A percentile compares a stretch with the other conserved stretches of the same genome.
These are phyloP conservation scores for Phytopythium oedochilum DNA, from an alignment of 352 stramenopile genomes.

Conservation along the genomic window DNA sequence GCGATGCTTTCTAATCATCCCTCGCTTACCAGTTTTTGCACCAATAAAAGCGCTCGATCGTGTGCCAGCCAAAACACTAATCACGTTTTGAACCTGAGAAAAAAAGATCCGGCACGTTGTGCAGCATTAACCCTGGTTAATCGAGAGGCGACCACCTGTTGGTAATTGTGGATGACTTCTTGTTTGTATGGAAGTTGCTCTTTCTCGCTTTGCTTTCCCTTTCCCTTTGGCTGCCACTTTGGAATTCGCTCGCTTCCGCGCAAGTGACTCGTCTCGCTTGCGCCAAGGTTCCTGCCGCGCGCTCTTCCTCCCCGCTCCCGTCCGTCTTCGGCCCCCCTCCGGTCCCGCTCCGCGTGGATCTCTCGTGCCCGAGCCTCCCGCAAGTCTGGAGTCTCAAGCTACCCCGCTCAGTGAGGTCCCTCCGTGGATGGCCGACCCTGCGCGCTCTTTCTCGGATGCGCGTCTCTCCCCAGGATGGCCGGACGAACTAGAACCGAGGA, in stretches of 20 bases:
- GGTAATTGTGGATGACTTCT: too few species aligned
- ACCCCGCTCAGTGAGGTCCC: not conserved
- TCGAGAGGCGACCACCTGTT: too few species aligned
- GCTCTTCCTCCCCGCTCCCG: not conserved
- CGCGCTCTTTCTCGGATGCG: conserved; percentile 12
- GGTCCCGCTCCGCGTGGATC: not conserved
- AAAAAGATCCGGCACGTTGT: conserved; percentile 1
- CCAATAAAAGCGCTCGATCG: not conserved
- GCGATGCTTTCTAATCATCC: conserved; percentile 1
- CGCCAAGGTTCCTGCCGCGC: not conserved
- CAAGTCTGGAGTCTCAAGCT: conserved; percentile 1
- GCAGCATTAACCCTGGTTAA: too few species aligned
- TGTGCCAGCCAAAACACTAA: conserved; percentile 4
- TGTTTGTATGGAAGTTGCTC: not conserved
- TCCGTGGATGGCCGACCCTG: conserved; percentile 37
- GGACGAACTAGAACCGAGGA: conserved; percentile 2
- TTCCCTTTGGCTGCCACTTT: conserved; percentile 1
- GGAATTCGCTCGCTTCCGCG: conserved; percentile 2
- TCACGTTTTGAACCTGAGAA: not conserved
- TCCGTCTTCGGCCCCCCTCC: not conserved
- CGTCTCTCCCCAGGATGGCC: conserved; percentile 4
- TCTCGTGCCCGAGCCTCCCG: not conserved
- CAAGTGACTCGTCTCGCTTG: not conserved
- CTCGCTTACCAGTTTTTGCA: conserved; percentile 1
- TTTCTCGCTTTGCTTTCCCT: not conserved